Base-by-base conservation (phyloP, 805 yeast genomes). In the Ogataea zsoltii region DNA sequence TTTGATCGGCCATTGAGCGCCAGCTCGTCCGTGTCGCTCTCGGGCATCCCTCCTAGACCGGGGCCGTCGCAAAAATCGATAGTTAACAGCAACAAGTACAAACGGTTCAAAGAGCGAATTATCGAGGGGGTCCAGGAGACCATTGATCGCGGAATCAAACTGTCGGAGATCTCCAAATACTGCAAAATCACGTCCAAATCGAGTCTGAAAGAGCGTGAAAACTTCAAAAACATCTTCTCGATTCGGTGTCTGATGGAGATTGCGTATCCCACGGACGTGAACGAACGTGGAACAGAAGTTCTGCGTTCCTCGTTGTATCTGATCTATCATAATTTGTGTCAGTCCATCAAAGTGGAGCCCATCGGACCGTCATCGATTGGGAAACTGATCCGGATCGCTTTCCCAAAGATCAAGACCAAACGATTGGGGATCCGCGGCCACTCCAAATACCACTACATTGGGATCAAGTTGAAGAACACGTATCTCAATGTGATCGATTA, bases 401-500 rank as follows among this genome's bases (percentile, higher is more conserved):
- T 77, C 55, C 91, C 94, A 0, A 72, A 72, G 46, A 67, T 87
- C 48, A 77, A 80, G 29, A 84, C 92, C 0, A 76, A 91, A 51
- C 74, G 96, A 44, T 69, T 88, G 41, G 96, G 96, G 1, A 79
- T 83, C 62, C 73, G 94, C 31, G 89, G 90, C 2, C 85, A 83
- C 57, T 81, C 92, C 5, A 84, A 84, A 60, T 88, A 88, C 63
- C 92, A 87, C 62, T 88, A 86, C 59, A 83, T 89, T 63, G 94
- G 94, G 2, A 72, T 88, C 42, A 75, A 50, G 28, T 29, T 55
- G 25, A 53, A 48, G 23, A 46, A 49, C 11, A 35, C 33, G 3
- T 49, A 44, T 33, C 25, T 44, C 12, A 41, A 38, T 28, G 11
- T 53, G 16, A 42, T 49, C 3, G 54, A 51, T 3, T 33, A 40